phyloP scores from a whole-genome alignment of 768 basidiomycete species.

The Lanmaoa rubissima region DNA sequence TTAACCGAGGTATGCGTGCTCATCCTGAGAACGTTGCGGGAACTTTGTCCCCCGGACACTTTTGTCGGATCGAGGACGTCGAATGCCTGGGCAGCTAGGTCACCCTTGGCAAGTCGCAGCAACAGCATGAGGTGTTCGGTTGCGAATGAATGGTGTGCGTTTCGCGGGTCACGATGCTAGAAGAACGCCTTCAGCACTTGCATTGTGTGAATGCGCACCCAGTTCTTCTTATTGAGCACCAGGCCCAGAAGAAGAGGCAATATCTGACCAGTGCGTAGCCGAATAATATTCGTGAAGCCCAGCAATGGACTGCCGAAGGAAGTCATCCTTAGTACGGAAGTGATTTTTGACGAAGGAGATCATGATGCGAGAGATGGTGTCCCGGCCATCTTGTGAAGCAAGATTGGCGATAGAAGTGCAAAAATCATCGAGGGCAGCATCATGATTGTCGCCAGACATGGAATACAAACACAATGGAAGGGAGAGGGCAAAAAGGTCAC shows the following conservation, averaged over 20 bases:
- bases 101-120: constrained; percentile 82
- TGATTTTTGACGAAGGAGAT: constrained; percentile 81
- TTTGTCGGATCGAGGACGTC: constrained; percentile 91
- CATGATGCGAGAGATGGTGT: constrained; percentile 87
- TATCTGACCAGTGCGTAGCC: constrained; percentile 69
- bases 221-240: constrained; percentile 76
- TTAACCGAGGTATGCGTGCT: constrained; percentile 67
- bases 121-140: constrained; percentile 91
- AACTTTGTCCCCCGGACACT: constrained; percentile 72
- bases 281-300: constrained; percentile 86
- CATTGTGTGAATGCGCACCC: constrained; percentile 81
- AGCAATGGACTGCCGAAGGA: constrained; percentile 83
- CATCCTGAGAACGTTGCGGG: constrained; percentile 88
- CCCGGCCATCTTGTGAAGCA: constrained; percentile 70
- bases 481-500: constrained; percentile 77
- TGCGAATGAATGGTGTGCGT: constrained; percentile 69
- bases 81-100: constrained; percentile 79
- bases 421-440: constrained; percentile 63
- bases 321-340: constrained; percentile 92
- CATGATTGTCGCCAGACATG: constrained; percentile 61
- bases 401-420: constrained; percentile 70
- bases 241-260: constrained; percentile 85
- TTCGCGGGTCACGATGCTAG: constrained; percentile 78
- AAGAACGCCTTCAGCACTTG: constrained; percentile 88
- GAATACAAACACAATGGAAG: constrained; percentile 87